Evolutionary conservation across 768 basidiomycete genomes (phyloP).

Genomic region (Mycena floridula): DNA sequence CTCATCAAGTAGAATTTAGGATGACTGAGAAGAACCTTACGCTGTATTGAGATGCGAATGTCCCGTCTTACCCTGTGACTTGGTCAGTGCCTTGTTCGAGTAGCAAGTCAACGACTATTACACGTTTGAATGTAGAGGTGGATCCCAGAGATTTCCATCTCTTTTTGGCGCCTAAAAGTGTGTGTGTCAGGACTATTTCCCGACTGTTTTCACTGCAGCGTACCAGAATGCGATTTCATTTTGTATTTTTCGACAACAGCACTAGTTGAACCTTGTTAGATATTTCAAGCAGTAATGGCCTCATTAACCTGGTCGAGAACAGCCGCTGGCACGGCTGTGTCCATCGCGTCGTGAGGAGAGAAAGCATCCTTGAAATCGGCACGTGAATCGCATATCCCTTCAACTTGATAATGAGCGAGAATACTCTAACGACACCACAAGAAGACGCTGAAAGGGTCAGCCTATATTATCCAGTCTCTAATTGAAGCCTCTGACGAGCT

Average conservation of each 20-base stretch:
- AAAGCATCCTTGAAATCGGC: background rate
- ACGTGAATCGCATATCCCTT: background rate
- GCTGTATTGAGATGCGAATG: slow-evolving; percentile 76
- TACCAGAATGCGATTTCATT: slow-evolving; percentile 76
- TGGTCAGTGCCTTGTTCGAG: too few species aligned
- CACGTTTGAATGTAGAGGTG: slow-evolving; percentile 66
- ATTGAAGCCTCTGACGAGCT: background rate
- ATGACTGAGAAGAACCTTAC: too few species aligned
- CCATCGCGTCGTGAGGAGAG: background rate
- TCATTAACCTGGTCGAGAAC: slow-evolving; percentile 55
- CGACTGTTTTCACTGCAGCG: too few species aligned
- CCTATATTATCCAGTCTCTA: slow-evolving; percentile 1
- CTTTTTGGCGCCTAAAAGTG: slow-evolving; percentile 78
- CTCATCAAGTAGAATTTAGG: too few species aligned
- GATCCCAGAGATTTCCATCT: slow-evolving; percentile 70
- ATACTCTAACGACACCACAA: slow-evolving; percentile 43
- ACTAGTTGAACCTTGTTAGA: too few species aligned
- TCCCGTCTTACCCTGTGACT: slow-evolving; percentile 59
- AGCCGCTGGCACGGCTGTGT: slow-evolving; percentile 20
- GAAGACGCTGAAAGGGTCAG: slow-evolving; percentile 80
- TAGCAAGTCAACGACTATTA: too few species aligned
- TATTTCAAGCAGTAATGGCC: too few species aligned
- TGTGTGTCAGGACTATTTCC: too few species aligned
- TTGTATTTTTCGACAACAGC: too few species aligned
- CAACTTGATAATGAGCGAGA: slow-evolving; percentile 27